Evolutionary conservation across 257 asterid species (phyloP), one percentile per base, ranked within the genome.

Genomic region (Lycium ferocissimum): DNA sequence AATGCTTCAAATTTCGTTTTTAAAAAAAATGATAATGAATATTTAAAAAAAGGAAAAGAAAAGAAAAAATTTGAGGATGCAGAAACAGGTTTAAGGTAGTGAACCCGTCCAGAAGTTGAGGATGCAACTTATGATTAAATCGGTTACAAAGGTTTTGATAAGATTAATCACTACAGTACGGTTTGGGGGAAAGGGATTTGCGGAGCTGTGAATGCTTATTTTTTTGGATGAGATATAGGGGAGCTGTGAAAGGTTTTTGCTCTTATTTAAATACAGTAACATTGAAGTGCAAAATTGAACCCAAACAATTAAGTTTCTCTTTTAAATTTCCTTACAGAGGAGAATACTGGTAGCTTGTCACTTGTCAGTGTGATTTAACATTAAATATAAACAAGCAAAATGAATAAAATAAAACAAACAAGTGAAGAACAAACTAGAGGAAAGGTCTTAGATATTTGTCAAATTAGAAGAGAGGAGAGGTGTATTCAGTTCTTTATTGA

Each of bases 41-140:
- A 45, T 45, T 73, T 4, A 43, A 71, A 43, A 40, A 18, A 3
- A 14, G 5, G 67, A n/a, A 62, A 43, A 18, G 37, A 11, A 40
- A 73, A 73, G 58, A 38, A 2, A 73, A 72, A 47, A 11, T 2
- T 5, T 47, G 56, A 38, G 80, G 59, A 73, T 45, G 58, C 38
- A 73, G 40, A 73, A 45, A 45, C 80, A 73, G 14, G 59, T 47
- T 73, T n/a, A 72, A n/a, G 59, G 80, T 73, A 73, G 58, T 1
- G 3, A 73, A 6, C 56, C 79, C 35, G 33, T 47, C 54, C 17
- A 9, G 79, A 71, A 18, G 35, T 71, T 71, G 79, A 70, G 79
- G 35, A 40, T 22, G 6, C 56, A 40, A 40, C 14, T 71, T 71
- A 71, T 53, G 17, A 38, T 70, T 3, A 70, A 38, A 38, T 70